These are phyloP conservation scores for Fusarium setosum DNA, from an alignment of 2,329 filamentous ascomycete species.

Conservation along the genomic window DNA sequence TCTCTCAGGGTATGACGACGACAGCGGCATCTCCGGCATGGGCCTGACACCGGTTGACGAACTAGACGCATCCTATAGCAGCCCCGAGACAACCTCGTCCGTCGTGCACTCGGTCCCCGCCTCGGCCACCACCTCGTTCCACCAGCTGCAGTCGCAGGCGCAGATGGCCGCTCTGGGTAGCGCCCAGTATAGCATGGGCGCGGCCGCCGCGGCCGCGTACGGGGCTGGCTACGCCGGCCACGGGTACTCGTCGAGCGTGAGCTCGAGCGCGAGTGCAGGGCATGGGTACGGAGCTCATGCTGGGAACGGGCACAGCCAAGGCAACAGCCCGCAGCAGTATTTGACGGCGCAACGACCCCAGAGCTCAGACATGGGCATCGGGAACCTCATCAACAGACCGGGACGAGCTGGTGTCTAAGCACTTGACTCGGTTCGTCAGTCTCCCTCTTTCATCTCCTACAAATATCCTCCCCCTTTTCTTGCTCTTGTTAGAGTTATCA, in stretches of 20 bases:
- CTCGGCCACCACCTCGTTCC: conserved; percentile 50
- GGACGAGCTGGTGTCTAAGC: conserved; percentile 42
- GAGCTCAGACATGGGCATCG: conserved; percentile 71
- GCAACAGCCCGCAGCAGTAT: conserved; percentile 56
- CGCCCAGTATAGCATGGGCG: conserved; percentile 39
- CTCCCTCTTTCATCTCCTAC: neutral
- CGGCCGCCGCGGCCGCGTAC: conserved; percentile 20
- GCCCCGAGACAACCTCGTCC: conserved; percentile 61
- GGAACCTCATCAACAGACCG: conserved; percentile 67
- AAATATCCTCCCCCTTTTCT: neutral
- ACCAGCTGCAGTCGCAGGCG: conserved; percentile 41
- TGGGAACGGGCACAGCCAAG: conserved; percentile 46
- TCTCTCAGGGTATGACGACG: conserved; percentile 69
- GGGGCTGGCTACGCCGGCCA: conserved; percentile 45
- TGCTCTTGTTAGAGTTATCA: neutral
- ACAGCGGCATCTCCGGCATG: conserved; percentile 76
- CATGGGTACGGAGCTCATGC: conserved; percentile 47
- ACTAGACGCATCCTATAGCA: conserved; percentile 67
- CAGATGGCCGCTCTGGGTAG: conserved; percentile 30
- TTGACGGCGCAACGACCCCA: conserved; percentile 61
- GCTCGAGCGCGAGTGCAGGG: conserved; percentile 56
- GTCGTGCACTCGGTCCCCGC: conserved; percentile 53
- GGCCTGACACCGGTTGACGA: conserved; percentile 70
- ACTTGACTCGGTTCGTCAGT: neutral
- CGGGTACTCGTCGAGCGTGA: conserved; percentile 66